These are phyloP conservation scores for Paramecium sexaurelia DNA, from an alignment of 73 alveolate species.

Conservation along the genomic window DNA sequence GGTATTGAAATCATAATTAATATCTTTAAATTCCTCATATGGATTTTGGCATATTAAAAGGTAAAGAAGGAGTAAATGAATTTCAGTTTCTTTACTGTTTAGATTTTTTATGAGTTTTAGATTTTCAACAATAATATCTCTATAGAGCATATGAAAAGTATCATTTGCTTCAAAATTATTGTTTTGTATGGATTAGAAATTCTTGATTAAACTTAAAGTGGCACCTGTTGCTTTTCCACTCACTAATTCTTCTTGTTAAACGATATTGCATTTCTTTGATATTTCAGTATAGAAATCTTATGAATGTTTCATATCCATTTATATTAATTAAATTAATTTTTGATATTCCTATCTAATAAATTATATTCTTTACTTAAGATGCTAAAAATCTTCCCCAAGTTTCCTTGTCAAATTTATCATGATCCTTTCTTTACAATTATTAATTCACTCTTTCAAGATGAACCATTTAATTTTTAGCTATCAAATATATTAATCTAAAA, in stretches of 20 bases:
- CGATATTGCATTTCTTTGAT: neutral
- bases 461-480: conserved; percentile 56
- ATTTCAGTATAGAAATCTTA: conserved; percentile 26
- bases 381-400: conserved; percentile 58
- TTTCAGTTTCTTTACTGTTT: conserved; percentile 45
- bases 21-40: conserved; percentile 62
- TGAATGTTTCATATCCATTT: conserved; percentile 5
- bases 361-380: neutral
- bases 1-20: conserved; percentile 49
- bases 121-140: conserved; percentile 58
- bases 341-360: neutral
- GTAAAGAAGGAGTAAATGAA: conserved; percentile 16
- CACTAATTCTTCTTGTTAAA: conserved; percentile 48
- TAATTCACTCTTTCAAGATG: conserved; percentile 58
- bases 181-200: conserved; percentile 35
- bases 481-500: conserved; percentile 58
- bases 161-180: conserved; percentile 57
- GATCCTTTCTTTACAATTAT: conserved; percentile 29
- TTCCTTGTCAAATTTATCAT: conserved; percentile 58
- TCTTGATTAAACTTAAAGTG: neutral
- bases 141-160: conserved; percentile 41
- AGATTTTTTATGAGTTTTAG: conserved; percentile 10
- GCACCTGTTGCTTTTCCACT: conserved; percentile 35
- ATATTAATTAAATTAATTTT: neutral
- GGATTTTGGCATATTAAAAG: conserved; percentile 64